Base-by-base conservation (phyloP, 2,329 filamentous ascomycete species). In the Alternaria rosae region DNA sequence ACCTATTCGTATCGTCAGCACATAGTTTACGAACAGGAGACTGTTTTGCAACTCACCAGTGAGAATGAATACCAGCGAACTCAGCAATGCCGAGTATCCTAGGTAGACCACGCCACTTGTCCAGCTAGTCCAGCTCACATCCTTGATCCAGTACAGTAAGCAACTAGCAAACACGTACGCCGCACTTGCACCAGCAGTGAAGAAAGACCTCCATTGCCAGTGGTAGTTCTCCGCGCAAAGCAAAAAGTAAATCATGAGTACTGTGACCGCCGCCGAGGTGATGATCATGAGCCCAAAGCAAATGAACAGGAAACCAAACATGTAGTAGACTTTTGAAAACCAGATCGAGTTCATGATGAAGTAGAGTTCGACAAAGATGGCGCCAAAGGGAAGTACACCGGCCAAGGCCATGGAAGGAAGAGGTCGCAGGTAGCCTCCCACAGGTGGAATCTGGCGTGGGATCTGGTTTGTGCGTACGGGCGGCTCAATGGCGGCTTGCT, bases 291-390 rank as follows among this genome's bases (percentile, higher is more conserved):
- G 87, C 11, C 92, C 94, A 76, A 97, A 99, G 85, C 94, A 97
- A 59, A 99, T 87, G 85, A 99, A 99, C 35, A 99, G 84, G 86
- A 99, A 99, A 21, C 95, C 95, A 74, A 99, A 99, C 95, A 99
- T 99, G 86, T 99, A 99, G 85, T 99, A 99, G 69, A 99, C 95
- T 81, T 95, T 93, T 84, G 91, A 94, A 81, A 96, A 97, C 95
- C 95, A 99, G 77, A 99, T 94, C 25, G 92, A 97, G 82, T 91
- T 97, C 92, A 99, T 97, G 84, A 99, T 97, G 82, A 98, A 98
- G 86, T 97, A 98, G 3, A 99, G 89, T 82, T 99, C 95, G 48
- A 98, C 94, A 70, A 98, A 97, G 77, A 99, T 98, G 65, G 95
- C 94, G 48, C 92, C 93, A 74, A 99, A 99, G 0, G 95, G 95